Evolutionary conservation across 805 yeast species (phyloP), one percentile per base, ranked within the genome.

Genomic region (Trichomonascus vanleenenianus): DNA sequence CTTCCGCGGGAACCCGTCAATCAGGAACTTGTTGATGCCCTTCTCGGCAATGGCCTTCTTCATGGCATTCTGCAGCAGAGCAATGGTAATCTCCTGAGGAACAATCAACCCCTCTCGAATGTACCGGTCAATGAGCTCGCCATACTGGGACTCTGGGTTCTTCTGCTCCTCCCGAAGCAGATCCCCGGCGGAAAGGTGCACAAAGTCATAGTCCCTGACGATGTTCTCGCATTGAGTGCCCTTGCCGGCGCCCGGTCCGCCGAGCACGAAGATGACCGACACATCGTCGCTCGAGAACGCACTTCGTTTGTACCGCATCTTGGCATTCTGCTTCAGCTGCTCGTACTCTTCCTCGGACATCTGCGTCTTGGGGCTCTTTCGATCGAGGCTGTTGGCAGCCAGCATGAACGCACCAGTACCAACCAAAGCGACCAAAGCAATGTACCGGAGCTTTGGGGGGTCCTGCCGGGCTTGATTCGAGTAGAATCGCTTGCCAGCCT

Each of bases 1-100:
- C 61, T 87, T 85, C 63, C 96, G 75, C 43, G 96, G 96, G 73
- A 87, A 88, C 0, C 96, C 96, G 63, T 88, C 96, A 43, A 87
- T 78, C 56, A 87, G 68, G 61, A 86, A 88, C 54, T 75, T 76
- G 45, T 71, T 71, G 19, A 65, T 63, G 9, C 65, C 65, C 2
- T 83, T 83, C 40, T 50, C 36, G 42, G 46, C 30, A 32, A 47
- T 37, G 10, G 45, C 51, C 16, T 74, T 78, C 30, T 66, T 56
- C 62, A 87, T 85, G 8, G 95, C 89, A 51, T 82, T 79, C 56
- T 81, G 76, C 58, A 87, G 71, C 46, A 87, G 66, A 1, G 85
- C 87, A 53, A 87, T 72, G 2, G 96, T 88, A 42, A 88, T 81
- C 52, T 72, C 79, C 63, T 85, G 95, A 10, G 96, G 96, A 15